Evolutionary conservation across 768 basidiomycete species (phyloP).

Genomic region (Suillus subalutaceus): DNA sequence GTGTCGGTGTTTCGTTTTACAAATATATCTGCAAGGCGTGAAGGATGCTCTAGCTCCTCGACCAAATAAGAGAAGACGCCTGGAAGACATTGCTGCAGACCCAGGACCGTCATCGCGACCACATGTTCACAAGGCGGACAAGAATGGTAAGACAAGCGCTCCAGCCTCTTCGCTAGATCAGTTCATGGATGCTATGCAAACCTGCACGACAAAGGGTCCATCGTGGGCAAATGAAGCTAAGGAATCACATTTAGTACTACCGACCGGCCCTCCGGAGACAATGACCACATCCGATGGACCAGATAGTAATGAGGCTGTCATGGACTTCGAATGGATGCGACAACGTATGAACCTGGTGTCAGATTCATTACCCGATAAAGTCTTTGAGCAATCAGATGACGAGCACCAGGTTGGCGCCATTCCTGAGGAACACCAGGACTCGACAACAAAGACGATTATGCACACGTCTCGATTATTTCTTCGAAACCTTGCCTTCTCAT

Average conservation of each 20-base stretch:
- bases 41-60: slow-evolving; percentile 69
- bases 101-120: background rate
- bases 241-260: slow-evolving; percentile 15
- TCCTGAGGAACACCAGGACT: slow-evolving; percentile 31
- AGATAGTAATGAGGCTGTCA: slow-evolving; percentile 41
- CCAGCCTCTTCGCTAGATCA: slow-evolving; percentile 47
- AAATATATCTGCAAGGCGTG: slow-evolving; percentile 49
- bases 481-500: slow-evolving; percentile 92
- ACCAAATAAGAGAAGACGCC: slow-evolving; percentile 69
- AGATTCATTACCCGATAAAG: slow-evolving; percentile 45
- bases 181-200: slow-evolving; percentile 78
- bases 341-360: slow-evolving; percentile 52
- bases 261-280: background rate
- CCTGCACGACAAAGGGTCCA: slow-evolving; percentile 51
- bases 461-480: slow-evolving; percentile 84
- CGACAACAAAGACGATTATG: slow-evolving; percentile 54
- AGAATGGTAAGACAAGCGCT: slow-evolving; percentile 12
- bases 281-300: slow-evolving; percentile 5
- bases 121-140: slow-evolving; percentile 26
- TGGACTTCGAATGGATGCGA: slow-evolving; percentile 81
- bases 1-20: slow-evolving; percentile 9
- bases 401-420: slow-evolving; percentile 37
- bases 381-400: slow-evolving; percentile 61
- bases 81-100: slow-evolving; percentile 23
- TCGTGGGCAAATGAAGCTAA: slow-evolving; percentile 67